Evolutionary conservation across 2,329 filamentous ascomycete genomes (phyloP), one percentile per base, ranked within the genome.

Genomic region (Cladosporium sp.): DNA sequence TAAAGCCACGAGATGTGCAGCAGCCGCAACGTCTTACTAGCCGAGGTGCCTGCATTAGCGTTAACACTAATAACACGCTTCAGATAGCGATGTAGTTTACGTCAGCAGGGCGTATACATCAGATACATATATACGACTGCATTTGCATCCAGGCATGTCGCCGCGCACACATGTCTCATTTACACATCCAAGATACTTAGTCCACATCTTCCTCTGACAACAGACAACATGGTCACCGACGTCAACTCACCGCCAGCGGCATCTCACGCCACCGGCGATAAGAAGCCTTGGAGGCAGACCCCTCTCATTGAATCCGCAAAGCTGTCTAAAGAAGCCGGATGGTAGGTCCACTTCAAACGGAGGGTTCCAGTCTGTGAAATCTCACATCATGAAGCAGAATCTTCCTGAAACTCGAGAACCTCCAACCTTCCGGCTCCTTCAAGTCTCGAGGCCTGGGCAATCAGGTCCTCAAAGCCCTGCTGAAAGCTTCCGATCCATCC

Each of bases 381-480:
- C 29, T 33, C 23, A 50, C 26, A 35, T 14, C 59, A 26, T n/a
- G 31, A 37, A 83, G 91, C 81, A 89, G 90, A 80, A 86, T 96
- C 77, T 91, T 91, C 77, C 87, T 96, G 73, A 96, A 96, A 78
- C 86, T 95, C 69, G 92, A 96, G 72, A 91, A 91, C 75, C 85
- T 93, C 65, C 92, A 96, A 74, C 92, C 92, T 5, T 90, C 89
- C 26, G 91, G 91, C 69, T 93, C 91, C 40, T 96, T 96, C 86
- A 95, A 96, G 78, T 93, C 91, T 66, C 76, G 80, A 70, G 91
- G 90, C 33, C 86, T 94, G 67, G 91, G 91, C 61, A 86, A 91
- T 76, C 84, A 91, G 74, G 88, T 92, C 76, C 82, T 88, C 60
- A 81, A 82, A 69, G 73, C 76, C 61, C 78, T 81, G 53, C 74